Percentiles rank a stretch among this genome's conserved stretches.
These are phyloP conservation scores for Leishmania aethiopica DNA, from an alignment of 208 protist species.

Conservation along the genomic window DNA sequence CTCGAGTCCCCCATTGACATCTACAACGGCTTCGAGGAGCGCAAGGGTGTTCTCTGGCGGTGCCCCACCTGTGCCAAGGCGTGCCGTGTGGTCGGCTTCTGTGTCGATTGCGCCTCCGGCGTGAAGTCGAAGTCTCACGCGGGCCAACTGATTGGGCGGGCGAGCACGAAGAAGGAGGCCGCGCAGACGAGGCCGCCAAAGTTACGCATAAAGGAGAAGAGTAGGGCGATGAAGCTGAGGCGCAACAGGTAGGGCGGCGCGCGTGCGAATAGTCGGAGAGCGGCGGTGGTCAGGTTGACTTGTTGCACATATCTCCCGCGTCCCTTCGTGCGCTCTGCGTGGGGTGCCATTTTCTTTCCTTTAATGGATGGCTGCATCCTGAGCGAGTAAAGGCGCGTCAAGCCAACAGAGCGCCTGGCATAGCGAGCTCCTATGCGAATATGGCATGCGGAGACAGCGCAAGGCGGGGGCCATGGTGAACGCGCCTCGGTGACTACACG, in stretches of 20 bases:
- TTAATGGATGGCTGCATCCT: constrained; percentile 6
- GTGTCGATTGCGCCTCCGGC: constrained; percentile 77
- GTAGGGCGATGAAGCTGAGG: constrained; percentile 59
- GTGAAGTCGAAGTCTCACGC: constrained; percentile 65
- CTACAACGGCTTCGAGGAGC: constrained; percentile 85
- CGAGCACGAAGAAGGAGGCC: constrained; percentile 40
- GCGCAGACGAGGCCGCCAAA: constrained; percentile 26
- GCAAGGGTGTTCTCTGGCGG: constrained; percentile 81
- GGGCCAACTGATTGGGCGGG: constrained; percentile 57
- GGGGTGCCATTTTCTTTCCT: neutral
- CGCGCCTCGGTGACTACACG: neutral
- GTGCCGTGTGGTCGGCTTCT: constrained; percentile 86
- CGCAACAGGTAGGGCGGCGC: constrained; percentile 41
- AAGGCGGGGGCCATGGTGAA: neutral
- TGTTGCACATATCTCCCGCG: neutral
- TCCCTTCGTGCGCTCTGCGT: neutral
- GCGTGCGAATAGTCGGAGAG: neutral
- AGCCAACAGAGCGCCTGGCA: neutral
- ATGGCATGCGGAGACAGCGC: neutral
- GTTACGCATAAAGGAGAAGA: constrained; percentile 33
- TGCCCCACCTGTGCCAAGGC: constrained; percentile 74
- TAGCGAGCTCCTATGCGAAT: neutral
- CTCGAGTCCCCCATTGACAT: constrained; percentile 84
- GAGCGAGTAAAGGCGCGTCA: neutral
- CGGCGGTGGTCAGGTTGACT: no score